phyloP scores from a whole-genome alignment of 1,284 basidiomycete genomes.

The Pascua sp. region DNA sequence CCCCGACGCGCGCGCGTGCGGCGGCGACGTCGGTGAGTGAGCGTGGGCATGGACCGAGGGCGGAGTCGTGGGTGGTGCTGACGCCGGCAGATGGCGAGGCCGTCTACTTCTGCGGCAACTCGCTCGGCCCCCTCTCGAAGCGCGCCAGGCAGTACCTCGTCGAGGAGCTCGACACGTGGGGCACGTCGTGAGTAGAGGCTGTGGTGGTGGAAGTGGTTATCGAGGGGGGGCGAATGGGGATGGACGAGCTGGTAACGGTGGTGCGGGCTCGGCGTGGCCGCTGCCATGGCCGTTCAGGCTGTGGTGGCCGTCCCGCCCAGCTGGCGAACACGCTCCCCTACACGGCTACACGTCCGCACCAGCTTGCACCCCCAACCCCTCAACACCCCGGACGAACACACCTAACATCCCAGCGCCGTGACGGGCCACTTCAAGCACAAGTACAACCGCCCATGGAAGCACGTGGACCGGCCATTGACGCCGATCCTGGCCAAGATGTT shows the following conservation, averaged over 20 bases:
- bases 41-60: too few relatives aligned
- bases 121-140: slow-evolving; percentile 78
- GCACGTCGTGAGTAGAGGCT: slow-evolving; percentile 57
- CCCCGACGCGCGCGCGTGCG: slow-evolving; percentile 40
- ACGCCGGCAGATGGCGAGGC: slow-evolving; percentile 34
- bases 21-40: slow-evolving; percentile 40
- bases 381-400: not conserved
- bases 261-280: too few relatives aligned
- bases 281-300: too few relatives aligned
- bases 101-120: slow-evolving; percentile 94
- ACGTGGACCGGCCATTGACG: slow-evolving; percentile 68
- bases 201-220: too few relatives aligned
- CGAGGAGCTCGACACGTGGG: slow-evolving; percentile 88
- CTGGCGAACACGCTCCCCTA: not conserved
- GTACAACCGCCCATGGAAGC: slow-evolving; percentile 75
- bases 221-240: too few relatives aligned
- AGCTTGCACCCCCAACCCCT: not conserved
- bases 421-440: slow-evolving; percentile 90
- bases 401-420: slow-evolving; percentile 63
- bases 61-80: not conserved
- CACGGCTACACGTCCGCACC: too few relatives aligned
- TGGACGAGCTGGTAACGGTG: too few relatives aligned
- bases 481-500: slow-evolving; percentile 77
- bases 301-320: not conserved
- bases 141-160: slow-evolving; percentile 67